Base-by-base conservation (phyloP, 2,329 filamentous ascomycete species). In the Colletotrichum sublineola region DNA sequence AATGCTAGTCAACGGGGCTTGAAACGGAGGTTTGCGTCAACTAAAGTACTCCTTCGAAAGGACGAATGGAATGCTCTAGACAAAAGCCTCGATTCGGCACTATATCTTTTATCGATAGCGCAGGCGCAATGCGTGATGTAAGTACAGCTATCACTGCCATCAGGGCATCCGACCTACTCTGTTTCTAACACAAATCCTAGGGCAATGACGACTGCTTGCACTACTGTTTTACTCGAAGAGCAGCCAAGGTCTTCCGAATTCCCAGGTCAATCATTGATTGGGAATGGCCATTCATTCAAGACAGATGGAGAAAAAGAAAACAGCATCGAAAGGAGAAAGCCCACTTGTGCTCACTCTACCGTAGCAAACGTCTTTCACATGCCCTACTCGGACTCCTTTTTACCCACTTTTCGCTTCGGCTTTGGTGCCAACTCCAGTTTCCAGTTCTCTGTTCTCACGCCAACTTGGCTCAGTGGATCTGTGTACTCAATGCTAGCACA, bases 21-120 rank as follows among this genome's bases (percentile, higher is more conserved):
- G 15, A 76, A 68, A 9, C 66, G 73, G 11, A 79, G 74, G 33
- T 40, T 76, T 15, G 71, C 73, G 12, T 53, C 76, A 8, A 62
- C 75, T 9, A 79, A 73, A 62, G 57, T 77, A 1, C 31, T 67
- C 1, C 62, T 78, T 12, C 75, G 74, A 9, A 79, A 75, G 60
- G 69, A 76, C 1, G 67, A 50, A 5, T 52, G 76, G 33, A 68
- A 76, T 5, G 65, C 12, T 3, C 71, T 78, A 12, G 75, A 75
- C 3, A 58, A 64, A 15, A 74, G 73, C 38, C 36, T 79, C 0
- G 67, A 74, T 0, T 61, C 73, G 36, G 71, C 75, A 9, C 53
- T 78, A 29, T 42, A 63, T 1, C 48, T 77, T 0, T 67, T 79
- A 5, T 63, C 66, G 9, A 7, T 76, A 3, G 74, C 78, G 1